Evolutionary conservation across 306 rosid genomes (phyloP).

Genomic region (Abrus pulchellus): DNA sequence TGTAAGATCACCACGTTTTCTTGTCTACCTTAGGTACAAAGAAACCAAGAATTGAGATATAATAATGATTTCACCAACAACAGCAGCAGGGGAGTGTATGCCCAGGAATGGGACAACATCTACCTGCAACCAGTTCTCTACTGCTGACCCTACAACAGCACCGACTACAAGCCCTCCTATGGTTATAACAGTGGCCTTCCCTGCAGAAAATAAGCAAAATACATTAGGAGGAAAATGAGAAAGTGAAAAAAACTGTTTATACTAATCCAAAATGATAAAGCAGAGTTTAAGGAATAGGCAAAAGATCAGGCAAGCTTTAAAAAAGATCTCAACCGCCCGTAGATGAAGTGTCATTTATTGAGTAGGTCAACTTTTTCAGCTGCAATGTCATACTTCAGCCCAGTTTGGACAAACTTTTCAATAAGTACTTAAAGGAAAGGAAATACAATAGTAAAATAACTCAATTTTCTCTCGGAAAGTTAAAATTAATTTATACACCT

Average conservation of each 20-base stretch:
- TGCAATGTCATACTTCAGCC: constrained; percentile 18
- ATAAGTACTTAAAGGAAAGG: too few species aligned
- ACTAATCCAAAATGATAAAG: constrained; percentile 35
- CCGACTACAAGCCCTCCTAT: constrained; percentile 95
- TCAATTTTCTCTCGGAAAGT: too few species aligned
- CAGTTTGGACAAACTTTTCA: too few species aligned
- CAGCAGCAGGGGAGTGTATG: constrained; percentile 93
- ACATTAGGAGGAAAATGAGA: constrained; percentile 24
- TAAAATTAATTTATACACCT: too few species aligned
- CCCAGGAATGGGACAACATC: constrained; percentile 97
- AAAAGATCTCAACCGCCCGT: constrained; percentile 29
- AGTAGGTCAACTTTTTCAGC: constrained; percentile 24
- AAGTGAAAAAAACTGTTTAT: constrained; percentile 7
- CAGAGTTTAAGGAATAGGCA: constrained; percentile 9
- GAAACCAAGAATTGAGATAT: constrained; percentile 94
- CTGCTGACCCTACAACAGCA: constrained; percentile 89
- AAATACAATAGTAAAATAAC: too few species aligned
- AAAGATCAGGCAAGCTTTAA: constrained; percentile 32
- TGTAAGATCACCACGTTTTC: constrained; percentile 50
- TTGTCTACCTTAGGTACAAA: constrained; percentile 78
- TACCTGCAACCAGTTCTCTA: constrained; percentile 97
- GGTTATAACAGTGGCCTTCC: constrained; percentile 89
- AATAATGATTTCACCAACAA: constrained; percentile 83
- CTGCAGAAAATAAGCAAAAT: constrained; percentile 62
- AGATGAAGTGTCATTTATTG: constrained; percentile 40